These are phyloP conservation scores for Paramyrothecium roridum DNA, from an alignment of 2,329 filamentous ascomycete genomes.

Conservation along the genomic window DNA sequence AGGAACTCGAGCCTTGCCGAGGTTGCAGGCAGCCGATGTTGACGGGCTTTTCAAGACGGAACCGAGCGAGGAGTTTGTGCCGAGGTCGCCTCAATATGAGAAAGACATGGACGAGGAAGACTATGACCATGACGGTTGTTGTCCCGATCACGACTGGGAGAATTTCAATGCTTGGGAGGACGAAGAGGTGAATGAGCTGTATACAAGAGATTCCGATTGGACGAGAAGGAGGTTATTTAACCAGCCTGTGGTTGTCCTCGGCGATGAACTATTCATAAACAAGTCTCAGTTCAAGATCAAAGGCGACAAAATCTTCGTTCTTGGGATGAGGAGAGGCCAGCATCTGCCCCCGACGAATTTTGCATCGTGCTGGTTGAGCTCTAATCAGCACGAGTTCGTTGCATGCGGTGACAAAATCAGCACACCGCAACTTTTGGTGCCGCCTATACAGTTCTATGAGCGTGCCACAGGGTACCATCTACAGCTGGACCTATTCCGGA, in stretches of 20 bases:
- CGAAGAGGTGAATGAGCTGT: not conserved
- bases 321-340: not conserved
- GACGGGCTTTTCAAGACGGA: not conserved
- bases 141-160: not conserved
- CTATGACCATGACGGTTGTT: not conserved
- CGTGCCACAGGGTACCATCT: not conserved
- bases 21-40: not conserved
- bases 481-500: not conserved
- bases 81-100: not conserved
- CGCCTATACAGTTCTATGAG: slow-evolving; percentile 1
- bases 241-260: not conserved
- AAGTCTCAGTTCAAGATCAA: not conserved
- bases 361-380: not conserved
- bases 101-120: not conserved
- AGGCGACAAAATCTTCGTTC: slow-evolving; percentile 1
- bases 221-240: not conserved
- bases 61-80: not conserved
- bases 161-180: slow-evolving; percentile 1
- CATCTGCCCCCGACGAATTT: not conserved
- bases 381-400: not conserved
- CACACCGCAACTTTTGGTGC: not conserved
- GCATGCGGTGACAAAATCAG: not conserved
- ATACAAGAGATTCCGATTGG: not conserved
- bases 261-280: not conserved
- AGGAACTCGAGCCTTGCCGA: not conserved